Evolutionary conservation across 805 yeast genomes (phyloP), one percentile per base, ranked within the genome.

Genomic region (Cyberlindnera maritima): DNA sequence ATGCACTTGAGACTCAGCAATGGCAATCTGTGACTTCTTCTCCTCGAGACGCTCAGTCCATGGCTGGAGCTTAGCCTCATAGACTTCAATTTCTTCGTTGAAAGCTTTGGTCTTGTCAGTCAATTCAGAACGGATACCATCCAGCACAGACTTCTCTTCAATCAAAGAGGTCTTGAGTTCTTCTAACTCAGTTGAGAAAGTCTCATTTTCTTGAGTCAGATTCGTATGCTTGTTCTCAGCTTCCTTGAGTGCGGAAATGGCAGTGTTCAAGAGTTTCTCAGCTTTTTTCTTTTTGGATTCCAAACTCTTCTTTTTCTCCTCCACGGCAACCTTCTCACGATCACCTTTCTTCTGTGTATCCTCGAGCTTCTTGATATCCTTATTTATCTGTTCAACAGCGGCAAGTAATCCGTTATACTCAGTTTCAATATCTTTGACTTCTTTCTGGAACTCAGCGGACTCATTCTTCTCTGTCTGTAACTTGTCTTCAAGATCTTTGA

Each of bases 11-110:
- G 88, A 78, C 43, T 77, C 72, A 3, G 81, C 77, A n/a, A 88
- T 75, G 42, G 81, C 77, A 8, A 85, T 75, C 39, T 81, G 80
- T 13, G 85, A 76, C 46, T 80, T 80, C 47, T 83, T 81, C 14
- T 76, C 75, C 49, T 77, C 81, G 26, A 90, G 67, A 52, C 80
- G 76, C 23, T 77, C 83, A 49, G 80, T 80, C 91, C 95, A 89
- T 0, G 98, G 99, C 54, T 87, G 91, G 7, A 89, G 67, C 49
- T 83, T 73, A 8, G 71, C 74, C 61, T 88, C 91, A 34, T 81
- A 66, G 13, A 59, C 56, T 54, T 80, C 85, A 43, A 91, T 85
- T 57, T 86, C 76, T 9, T 73, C 75, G 1, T 91, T 79, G 46
- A 85, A 74, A 2, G 69, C 81, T 11, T 80, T 74, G 0, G 98